These are phyloP conservation scores for Yamadazyma diddensiae DNA, from an alignment of 1,139 yeast genomes.

Conservation along the genomic window DNA sequence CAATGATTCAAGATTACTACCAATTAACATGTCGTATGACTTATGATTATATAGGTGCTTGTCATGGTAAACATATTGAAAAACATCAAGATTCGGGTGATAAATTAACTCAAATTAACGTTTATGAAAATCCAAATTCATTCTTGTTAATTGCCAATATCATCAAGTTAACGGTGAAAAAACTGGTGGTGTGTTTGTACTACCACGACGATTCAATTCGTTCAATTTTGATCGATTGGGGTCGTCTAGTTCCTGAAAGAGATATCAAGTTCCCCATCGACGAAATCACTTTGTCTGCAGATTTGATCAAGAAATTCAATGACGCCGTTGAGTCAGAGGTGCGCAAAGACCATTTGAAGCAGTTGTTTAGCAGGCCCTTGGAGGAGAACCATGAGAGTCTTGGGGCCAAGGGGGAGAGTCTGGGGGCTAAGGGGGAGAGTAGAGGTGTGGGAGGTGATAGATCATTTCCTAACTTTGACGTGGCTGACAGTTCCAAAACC, in stretches of 20 bases:
- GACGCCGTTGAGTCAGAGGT: conserved; percentile 10
- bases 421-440: too few relatives aligned
- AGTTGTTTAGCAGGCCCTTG: conserved; percentile 8
- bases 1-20: conserved; percentile 21
- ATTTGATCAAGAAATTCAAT: conserved; percentile 24
- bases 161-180: conserved; percentile 16
- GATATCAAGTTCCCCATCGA: conserved; percentile 24
- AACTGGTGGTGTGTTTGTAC: conserved; percentile 23
- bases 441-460: background rate
- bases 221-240: conserved; percentile 16
- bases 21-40: conserved; percentile 25
- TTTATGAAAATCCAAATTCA: conserved; percentile 7
- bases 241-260: conserved; percentile 4
- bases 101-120: conserved; percentile 17
- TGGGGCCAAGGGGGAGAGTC: too few relatives aligned
- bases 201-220: conserved; percentile 7
- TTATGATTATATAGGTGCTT: conserved; percentile 23
- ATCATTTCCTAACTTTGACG: conserved; percentile 7
- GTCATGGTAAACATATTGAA: conserved; percentile 11
- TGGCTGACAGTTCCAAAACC: conserved; percentile 9
- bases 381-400: too few relatives aligned
- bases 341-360: conserved; percentile 6
- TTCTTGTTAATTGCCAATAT: conserved; percentile 12
- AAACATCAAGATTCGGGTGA: conserved; percentile 10
- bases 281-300: conserved; percentile 21